A percentile compares a stretch with the other conserved stretches of the same genome.
Conservation (phyloP, 176 grass and related monocot species). For the Alopecurus myosuroides region DNA sequence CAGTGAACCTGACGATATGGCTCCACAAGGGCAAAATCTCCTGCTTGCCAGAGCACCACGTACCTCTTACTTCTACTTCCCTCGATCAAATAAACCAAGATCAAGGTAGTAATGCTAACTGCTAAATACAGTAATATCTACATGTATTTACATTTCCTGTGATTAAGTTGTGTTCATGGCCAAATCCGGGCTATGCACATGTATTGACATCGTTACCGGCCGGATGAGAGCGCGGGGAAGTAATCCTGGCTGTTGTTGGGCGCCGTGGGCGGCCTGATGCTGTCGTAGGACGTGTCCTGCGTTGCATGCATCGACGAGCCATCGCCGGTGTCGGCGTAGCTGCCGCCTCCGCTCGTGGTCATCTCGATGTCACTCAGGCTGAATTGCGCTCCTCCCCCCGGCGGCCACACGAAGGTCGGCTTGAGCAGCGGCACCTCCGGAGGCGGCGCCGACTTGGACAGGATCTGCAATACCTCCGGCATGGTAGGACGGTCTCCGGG, state of each 20-base stretch:
- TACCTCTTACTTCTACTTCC: background rate
- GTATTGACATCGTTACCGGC: conserved; percentile 1
- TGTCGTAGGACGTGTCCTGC: background rate
- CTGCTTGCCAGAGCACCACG: background rate
- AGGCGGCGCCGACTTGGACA: conserved; percentile 28
- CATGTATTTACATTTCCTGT: conserved; percentile 19
- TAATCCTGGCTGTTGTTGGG: conserved; percentile 5
- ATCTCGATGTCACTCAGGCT: conserved; percentile 23
- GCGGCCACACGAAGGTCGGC: conserved; percentile 44
- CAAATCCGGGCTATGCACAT: background rate
- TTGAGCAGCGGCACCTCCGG: conserved; percentile 34
- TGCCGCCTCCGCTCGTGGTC: background rate
- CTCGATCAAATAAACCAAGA: background rate
- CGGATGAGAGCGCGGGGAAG: conserved; percentile 32
- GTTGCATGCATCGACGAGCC: background rate
- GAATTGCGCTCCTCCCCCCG: conserved; percentile 19
- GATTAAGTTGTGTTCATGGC: background rate
- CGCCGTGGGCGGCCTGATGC: background rate
- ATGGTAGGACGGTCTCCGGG: conserved; percentile 35
- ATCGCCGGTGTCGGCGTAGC: background rate
- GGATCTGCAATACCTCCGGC: conserved; percentile 40
- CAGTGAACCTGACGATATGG: background rate
- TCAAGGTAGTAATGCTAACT: background rate
- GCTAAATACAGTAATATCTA: background rate
- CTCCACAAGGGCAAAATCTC: background rate